Evolutionary conservation across 768 basidiomycete genomes (phyloP), one percentile per base, ranked within the genome.

Genomic region (Suillus paluster): DNA sequence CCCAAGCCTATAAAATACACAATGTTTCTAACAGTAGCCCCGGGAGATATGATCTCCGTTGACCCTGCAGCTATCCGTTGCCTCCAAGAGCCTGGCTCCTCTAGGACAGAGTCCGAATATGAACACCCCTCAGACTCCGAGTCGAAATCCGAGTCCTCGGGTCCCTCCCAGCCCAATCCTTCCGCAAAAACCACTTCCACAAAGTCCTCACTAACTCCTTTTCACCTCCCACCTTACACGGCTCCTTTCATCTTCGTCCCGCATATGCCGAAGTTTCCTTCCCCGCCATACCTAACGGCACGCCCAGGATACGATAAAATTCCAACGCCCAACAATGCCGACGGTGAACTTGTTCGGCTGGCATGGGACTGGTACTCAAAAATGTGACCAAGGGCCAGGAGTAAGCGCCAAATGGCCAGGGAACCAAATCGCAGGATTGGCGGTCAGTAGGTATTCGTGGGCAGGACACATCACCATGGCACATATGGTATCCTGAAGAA

Each of bases 301-400:
- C 87, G 95, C n/a, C 94, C 95, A 0, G 92, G 92, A 7, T 95
- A 97, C 77, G 93, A 91, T 17, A 97, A 99, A 75, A 91, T 99
- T 41, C 94, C 97, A 7, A 93, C 92, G 5, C 97, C 97, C 3
- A 99, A 91, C 75, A 94, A 96, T 64, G 95, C 97, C 0, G 96
- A 97, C 69, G 97, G 97, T 19, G 92, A 96, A 66, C 82, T 97
- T 14, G 84, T 99, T 63, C 88, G 94, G 61, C 84, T 94, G 61
- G 90, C 94, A 4, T 99, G 97, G 97, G 97, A 97, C 77, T 98
- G 94, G 93, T 97, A 95, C 70, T 83, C 87, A 63, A 81, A 87
- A 74, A 80, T 85, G 56, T 82, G 91, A 30, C 86, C 91, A 3
- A 77, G 90, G 66, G 81, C 90, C 61, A 79, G 91, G 67, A 87